A percentile compares a stretch with the other conserved stretches of the same genome.
Conservation (phyloP, 2,329 filamentous ascomycete genomes). For the Mycosphaerella sp. region DNA sequence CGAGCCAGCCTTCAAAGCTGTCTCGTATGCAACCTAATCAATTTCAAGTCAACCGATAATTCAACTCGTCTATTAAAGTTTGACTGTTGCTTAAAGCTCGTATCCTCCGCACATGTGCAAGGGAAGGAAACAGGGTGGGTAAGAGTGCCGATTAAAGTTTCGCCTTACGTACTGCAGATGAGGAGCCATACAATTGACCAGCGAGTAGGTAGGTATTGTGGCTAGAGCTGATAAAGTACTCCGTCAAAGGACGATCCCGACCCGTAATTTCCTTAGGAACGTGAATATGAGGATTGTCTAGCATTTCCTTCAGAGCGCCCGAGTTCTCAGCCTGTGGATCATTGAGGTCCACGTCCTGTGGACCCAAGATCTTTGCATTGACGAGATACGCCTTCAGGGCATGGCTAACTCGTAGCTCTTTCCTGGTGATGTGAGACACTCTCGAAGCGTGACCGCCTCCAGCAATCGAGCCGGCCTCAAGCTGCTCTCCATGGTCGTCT, state of each 20-base stretch:
- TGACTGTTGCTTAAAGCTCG: not conserved
- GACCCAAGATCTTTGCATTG: conserved; percentile 46
- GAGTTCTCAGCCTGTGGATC: conserved; percentile 37
- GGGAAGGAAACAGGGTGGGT: no score
- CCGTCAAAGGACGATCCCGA: conserved; percentile 54
- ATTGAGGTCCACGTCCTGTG: conserved; percentile 45
- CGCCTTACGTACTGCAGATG: conserved; percentile 43
- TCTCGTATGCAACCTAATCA: conserved; percentile 50
- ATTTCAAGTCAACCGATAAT: not conserved
- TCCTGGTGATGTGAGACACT: conserved; percentile 44
- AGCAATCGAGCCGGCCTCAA: conserved; percentile 47
- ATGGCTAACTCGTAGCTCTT: conserved; percentile 53
- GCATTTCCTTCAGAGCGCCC: conserved; percentile 44
- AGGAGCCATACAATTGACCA: conserved; percentile 61
- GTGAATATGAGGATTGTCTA: conserved; percentile 52
- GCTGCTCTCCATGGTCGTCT: conserved; percentile 50
- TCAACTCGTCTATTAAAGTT: not conserved
- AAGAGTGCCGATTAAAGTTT: no score
- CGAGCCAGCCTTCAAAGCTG: conserved; percentile 55
- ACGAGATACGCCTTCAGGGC: conserved; percentile 52
- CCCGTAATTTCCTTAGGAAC: conserved; percentile 52
- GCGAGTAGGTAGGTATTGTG: conserved; percentile 68
- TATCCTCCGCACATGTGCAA: no score
- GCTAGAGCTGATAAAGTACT: conserved; percentile 66
- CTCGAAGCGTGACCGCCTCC: conserved; percentile 55